Conservation (phyloP, 2,329 filamentous ascomycete genomes). For the Nothopassalora personata region DNA sequence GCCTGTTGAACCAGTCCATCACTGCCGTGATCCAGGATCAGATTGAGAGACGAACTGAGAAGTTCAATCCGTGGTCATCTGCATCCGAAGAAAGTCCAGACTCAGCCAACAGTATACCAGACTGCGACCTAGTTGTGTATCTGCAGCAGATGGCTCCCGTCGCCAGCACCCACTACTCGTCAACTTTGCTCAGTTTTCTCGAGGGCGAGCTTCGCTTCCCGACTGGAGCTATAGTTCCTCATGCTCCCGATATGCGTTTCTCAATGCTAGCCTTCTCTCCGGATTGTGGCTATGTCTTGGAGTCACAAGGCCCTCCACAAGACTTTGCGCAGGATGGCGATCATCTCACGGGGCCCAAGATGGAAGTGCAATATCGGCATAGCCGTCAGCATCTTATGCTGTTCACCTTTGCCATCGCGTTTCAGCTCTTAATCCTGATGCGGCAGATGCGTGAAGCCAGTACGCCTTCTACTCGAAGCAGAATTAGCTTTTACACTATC, state of each 20-base stretch:
- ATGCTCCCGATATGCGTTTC: constrained; percentile 51
- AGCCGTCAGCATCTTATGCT: constrained; percentile 51
- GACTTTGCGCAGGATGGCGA: constrained; percentile 46
- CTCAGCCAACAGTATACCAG: constrained; percentile 57
- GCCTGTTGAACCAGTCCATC: constrained; percentile 68
- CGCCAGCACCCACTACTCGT: constrained; percentile 23
- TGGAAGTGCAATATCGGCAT: constrained; percentile 46
- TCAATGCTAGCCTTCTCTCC: constrained; percentile 59
- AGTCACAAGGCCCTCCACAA: constrained; percentile 55
- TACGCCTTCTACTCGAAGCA: constrained; percentile 59
- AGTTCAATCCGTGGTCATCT: constrained; percentile 69
- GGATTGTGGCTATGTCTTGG: constrained; percentile 61
- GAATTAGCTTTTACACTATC: constrained; percentile 60
- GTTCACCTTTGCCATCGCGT: constrained; percentile 45
- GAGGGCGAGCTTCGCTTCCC: constrained; percentile 57
- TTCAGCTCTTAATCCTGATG: constrained; percentile 53
- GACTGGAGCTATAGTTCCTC: constrained; percentile 50
- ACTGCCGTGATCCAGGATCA: constrained; percentile 62
- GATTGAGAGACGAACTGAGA: constrained; percentile 51
- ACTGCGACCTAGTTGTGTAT: constrained; percentile 87
- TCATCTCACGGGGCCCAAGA: constrained; percentile 54
- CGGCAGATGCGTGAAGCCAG: constrained; percentile 60
- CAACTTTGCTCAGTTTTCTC: constrained; percentile 44
- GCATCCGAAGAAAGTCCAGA: constrained; percentile 57
- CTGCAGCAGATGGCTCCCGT: constrained; percentile 56